phyloP scores from a whole-genome alignment of 805 yeast species.

The Yamadazyma sp. region DNA sequence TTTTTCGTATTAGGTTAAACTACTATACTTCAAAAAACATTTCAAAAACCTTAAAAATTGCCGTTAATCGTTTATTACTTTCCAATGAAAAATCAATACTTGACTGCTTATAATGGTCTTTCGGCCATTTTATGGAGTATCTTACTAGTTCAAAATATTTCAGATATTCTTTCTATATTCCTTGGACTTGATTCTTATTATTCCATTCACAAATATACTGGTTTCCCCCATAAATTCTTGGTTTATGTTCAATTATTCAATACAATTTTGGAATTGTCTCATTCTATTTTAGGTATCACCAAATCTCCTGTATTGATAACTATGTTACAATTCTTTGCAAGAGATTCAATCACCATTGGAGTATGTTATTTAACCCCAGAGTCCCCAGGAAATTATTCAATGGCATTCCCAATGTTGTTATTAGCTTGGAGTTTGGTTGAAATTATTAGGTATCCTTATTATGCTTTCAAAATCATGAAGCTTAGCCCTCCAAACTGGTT shows the following conservation, averaged over 20 bases:
- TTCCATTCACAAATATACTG: slow-evolving; percentile 7
- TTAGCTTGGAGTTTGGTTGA: slow-evolving; percentile 31
- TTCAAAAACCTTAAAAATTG: too few species aligned
- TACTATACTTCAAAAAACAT: too few species aligned
- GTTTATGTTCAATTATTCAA: slow-evolving; percentile 24
- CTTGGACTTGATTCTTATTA: not conserved
- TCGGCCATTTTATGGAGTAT: slow-evolving; percentile 3
- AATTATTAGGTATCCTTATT: slow-evolving; percentile 26
- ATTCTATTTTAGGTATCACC: slow-evolving; percentile 25
- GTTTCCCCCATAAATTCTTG: slow-evolving; percentile 27
- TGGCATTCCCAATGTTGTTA: slow-evolving; percentile 19
- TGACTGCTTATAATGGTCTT: slow-evolving; percentile 1
- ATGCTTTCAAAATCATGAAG: slow-evolving; percentile 17
- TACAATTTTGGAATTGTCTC: slow-evolving; percentile 22
- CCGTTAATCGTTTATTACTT: too few species aligned
- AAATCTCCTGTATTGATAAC: slow-evolving; percentile 24
- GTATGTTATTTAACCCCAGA: slow-evolving; percentile 25
- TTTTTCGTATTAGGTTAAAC: too few species aligned
- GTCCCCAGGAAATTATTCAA: slow-evolving; percentile 25
- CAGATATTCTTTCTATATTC: too few species aligned
- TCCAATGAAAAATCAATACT: too few species aligned
- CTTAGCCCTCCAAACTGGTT: slow-evolving; percentile 16
- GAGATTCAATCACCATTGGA: slow-evolving; percentile 26
- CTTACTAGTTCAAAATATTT: not conserved
- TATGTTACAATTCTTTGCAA: slow-evolving; percentile 27